Evolutionary conservation across 192 early-diverging fungal genomes (phyloP).

Genomic region (Umbelopsis isabellina): DNA sequence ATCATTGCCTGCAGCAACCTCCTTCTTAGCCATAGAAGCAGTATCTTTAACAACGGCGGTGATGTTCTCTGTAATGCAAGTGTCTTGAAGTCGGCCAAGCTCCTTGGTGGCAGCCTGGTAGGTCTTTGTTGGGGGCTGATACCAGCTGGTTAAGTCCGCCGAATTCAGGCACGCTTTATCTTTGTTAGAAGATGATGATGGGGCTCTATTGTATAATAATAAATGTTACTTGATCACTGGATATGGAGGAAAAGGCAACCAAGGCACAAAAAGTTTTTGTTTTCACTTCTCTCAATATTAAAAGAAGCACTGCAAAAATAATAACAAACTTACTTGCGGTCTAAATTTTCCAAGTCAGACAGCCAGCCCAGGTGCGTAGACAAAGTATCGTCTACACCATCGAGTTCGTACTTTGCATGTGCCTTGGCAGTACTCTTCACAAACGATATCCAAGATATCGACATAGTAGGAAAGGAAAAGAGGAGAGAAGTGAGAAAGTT

Average conservation of each 20-base stretch:
- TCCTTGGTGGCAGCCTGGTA: background rate
- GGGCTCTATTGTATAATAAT: too few species aligned
- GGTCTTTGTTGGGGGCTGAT: background rate
- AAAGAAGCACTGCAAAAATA: constrained; percentile 1
- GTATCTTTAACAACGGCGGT: background rate
- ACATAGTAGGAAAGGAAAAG: constrained; percentile 13
- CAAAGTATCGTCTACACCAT: constrained; percentile 6
- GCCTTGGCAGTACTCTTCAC: background rate
- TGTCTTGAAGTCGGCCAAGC: background rate
- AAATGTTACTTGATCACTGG: too few species aligned
- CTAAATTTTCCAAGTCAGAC: constrained; percentile 20
- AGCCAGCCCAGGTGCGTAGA: constrained; percentile 14
- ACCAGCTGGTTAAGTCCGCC: background rate
- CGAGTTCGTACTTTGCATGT: constrained; percentile 6
- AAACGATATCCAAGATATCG: constrained; percentile 10
- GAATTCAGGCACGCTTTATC: too few species aligned
- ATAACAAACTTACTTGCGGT: constrained; percentile 13
- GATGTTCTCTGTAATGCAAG: constrained; percentile 12
- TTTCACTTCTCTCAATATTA: background rate
- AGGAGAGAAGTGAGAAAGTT: background rate
- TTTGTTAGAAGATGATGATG: too few species aligned
- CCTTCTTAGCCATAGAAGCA: background rate
- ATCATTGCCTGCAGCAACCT: background rate
- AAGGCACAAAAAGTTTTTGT: background rate
- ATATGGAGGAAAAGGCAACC: background rate